These are phyloP conservation scores for Coemansia sp. DNA, from an alignment of 192 early-diverging fungal genomes.

Conservation along the genomic window DNA sequence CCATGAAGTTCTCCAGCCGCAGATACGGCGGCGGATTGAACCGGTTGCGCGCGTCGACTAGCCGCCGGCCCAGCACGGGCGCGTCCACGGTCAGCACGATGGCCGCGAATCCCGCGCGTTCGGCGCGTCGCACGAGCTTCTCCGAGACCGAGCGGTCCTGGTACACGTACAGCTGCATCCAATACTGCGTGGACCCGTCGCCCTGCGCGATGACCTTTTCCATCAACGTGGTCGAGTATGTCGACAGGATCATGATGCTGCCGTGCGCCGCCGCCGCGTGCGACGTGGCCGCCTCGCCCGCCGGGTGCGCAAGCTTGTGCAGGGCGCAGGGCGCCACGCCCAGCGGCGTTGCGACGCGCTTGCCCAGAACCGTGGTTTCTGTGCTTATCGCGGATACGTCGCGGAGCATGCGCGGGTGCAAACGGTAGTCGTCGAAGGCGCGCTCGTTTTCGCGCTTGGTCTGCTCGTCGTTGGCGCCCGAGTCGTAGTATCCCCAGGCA, in stretches of 20 bases:
- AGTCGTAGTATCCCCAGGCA: slow-evolving; percentile 55
- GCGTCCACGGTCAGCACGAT: slow-evolving; percentile 60
- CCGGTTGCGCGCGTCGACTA: slow-evolving; percentile 57
- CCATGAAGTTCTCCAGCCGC: slow-evolving; percentile 62
- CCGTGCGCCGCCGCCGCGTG: slow-evolving; percentile 46
- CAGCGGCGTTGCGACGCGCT: slow-evolving; percentile 58
- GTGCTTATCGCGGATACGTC: slow-evolving; percentile 66
- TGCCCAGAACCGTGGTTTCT: slow-evolving; percentile 61
- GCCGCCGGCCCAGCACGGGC: slow-evolving; percentile 55
- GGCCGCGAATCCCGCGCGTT: slow-evolving; percentile 71
- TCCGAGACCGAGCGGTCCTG: slow-evolving; percentile 61
- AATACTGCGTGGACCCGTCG: slow-evolving; percentile 49
- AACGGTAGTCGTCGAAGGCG: slow-evolving; percentile 46
- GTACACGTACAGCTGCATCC: slow-evolving; percentile 86
- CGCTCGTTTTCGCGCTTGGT: slow-evolving; percentile 46
- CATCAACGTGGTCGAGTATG: slow-evolving; percentile 59
- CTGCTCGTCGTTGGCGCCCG: slow-evolving; percentile 56
- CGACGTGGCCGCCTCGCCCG: slow-evolving; percentile 66
- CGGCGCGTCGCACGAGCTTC: slow-evolving; percentile 65
- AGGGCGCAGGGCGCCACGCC: slow-evolving; percentile 78
- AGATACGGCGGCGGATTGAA: slow-evolving; percentile 62
- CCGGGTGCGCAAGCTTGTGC: slow-evolving; percentile 65
- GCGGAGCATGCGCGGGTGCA: slow-evolving; percentile 66
- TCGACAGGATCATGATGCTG: slow-evolving; percentile 57
- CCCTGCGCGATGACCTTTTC: slow-evolving; percentile 61